A percentile compares a stretch with the other conserved stretches of the same genome.
Evolutionary conservation across 2,329 filamentous ascomycete genomes (phyloP).

Genomic region (Drechslera avenae): DNA sequence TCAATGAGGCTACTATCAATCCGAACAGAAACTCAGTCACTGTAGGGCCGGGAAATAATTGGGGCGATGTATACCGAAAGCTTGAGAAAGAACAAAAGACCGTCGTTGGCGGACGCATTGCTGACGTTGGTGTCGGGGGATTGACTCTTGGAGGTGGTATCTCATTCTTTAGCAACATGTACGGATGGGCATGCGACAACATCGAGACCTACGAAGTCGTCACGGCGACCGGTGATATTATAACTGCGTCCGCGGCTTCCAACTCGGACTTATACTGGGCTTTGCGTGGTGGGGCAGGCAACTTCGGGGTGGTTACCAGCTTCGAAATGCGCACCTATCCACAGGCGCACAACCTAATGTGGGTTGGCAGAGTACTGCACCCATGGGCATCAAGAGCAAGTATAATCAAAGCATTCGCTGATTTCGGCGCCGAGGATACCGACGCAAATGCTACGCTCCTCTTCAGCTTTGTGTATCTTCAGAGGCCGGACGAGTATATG

Average conservation of each 20-base stretch:
- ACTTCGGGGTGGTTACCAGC: too few species aligned
- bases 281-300: constrained; percentile 41
- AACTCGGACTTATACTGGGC: constrained; percentile 31
- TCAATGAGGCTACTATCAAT: constrained; percentile 31
- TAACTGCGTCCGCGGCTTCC: background rate
- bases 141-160: constrained; percentile 29
- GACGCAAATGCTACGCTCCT: background rate
- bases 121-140: constrained; percentile 38
- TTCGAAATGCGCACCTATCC: too few species aligned
- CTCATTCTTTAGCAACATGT: constrained; percentile 36
- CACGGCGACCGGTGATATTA: constrained; percentile 26
- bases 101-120: constrained; percentile 37
- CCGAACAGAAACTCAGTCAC: constrained; percentile 25
- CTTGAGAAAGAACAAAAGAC: constrained; percentile 30
- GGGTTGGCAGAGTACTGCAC: too few species aligned
- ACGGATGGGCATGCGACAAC: constrained; percentile 44
- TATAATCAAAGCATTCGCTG: background rate
- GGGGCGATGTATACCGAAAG: constrained; percentile 36
- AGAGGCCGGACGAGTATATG: too few species aligned
- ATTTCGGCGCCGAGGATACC: background rate
- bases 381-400: too few species aligned
- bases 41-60: constrained; percentile 33
- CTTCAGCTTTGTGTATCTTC: too few species aligned
- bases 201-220: constrained; percentile 43
- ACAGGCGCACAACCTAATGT: too few species aligned